Percentiles rank a stretch among this genome's conserved stretches.
Conservation (phyloP, 2,329 filamentous ascomycete genomes). For the Cercospora sojina region DNA sequence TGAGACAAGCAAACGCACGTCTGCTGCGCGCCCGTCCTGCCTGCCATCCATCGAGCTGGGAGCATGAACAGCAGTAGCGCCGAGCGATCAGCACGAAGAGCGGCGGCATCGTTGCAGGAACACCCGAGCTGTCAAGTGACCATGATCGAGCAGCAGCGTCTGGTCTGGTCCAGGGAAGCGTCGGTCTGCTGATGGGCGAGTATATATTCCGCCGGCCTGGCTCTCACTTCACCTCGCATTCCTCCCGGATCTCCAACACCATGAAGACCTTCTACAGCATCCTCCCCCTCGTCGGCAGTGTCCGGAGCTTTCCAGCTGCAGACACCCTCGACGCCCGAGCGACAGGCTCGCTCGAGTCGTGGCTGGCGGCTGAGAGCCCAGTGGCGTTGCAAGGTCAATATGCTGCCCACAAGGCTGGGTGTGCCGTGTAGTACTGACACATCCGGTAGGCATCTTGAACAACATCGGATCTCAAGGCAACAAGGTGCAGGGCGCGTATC, state of each 20-base stretch:
- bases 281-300: slow-evolving; percentile 14
- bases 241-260: neutral
- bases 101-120: slow-evolving; percentile 2
- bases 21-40: neutral
- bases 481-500: slow-evolving; percentile 48
- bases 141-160: slow-evolving; percentile 3
- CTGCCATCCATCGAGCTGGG: neutral
- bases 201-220: neutral
- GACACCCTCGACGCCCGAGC: slow-evolving; percentile 19
- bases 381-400: slow-evolving; percentile 48
- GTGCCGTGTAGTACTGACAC: neutral
- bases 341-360: slow-evolving; percentile 31
- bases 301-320: slow-evolving; percentile 12
- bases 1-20: slow-evolving; percentile 6
- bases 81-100: slow-evolving; percentile 5
- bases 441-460: slow-evolving; percentile 44
- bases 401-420: neutral
- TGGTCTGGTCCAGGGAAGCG: slow-evolving; percentile 1
- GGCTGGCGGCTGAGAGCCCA: slow-evolving; percentile 47
- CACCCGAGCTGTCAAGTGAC: slow-evolving; percentile 11
- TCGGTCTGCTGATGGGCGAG: neutral
- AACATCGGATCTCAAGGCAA: slow-evolving; percentile 57
- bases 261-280: slow-evolving; percentile 18
- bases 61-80: neutral
- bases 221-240: neutral